These are phyloP conservation scores for Chenopodium quinoa DNA, from an alignment of 148 eudicot species.

Conservation along the genomic window DNA sequence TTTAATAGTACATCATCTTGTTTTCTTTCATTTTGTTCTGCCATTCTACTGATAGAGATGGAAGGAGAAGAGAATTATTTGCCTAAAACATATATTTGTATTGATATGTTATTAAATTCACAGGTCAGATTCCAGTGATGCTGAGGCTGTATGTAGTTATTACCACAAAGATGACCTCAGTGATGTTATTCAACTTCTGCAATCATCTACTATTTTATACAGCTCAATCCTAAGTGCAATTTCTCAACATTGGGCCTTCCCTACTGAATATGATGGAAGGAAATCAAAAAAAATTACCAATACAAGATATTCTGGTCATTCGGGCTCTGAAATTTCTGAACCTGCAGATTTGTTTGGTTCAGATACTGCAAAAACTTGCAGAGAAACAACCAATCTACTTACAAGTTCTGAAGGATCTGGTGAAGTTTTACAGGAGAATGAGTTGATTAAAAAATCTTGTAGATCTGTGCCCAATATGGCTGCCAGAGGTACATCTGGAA, in stretches of 20 bases:
- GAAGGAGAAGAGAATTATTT: slow-evolving; percentile 4
- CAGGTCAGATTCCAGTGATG: slow-evolving; percentile 69
- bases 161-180: slow-evolving; percentile 68
- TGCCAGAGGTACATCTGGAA: slow-evolving; percentile 25
- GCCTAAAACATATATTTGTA: slow-evolving; percentile 4
- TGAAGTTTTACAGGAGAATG: slow-evolving; percentile 53
- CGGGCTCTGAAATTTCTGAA: slow-evolving; percentile 27
- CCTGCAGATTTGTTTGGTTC: slow-evolving; percentile 14
- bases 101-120: slow-evolving; percentile 35
- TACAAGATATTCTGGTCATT: slow-evolving; percentile 29
- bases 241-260: slow-evolving; percentile 44
- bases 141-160: slow-evolving; percentile 48
- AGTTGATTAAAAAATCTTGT: slow-evolving; percentile 22
- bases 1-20: neutral
- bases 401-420: slow-evolving; percentile 63
- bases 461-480: slow-evolving; percentile 24
- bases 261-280: slow-evolving; percentile 30
- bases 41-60: neutral
- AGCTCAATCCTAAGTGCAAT: slow-evolving; percentile 49
- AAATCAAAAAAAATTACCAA: slow-evolving; percentile 25
- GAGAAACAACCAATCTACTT: slow-evolving; percentile 36
- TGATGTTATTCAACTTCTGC: slow-evolving; percentile 51
- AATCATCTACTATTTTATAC: slow-evolving; percentile 43
- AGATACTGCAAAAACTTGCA: slow-evolving; percentile 19
- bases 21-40: neutral